These are phyloP conservation scores for Globisporangium ultimum DNA, from an alignment of 352 stramenopile genomes.

Conservation along the genomic window DNA sequence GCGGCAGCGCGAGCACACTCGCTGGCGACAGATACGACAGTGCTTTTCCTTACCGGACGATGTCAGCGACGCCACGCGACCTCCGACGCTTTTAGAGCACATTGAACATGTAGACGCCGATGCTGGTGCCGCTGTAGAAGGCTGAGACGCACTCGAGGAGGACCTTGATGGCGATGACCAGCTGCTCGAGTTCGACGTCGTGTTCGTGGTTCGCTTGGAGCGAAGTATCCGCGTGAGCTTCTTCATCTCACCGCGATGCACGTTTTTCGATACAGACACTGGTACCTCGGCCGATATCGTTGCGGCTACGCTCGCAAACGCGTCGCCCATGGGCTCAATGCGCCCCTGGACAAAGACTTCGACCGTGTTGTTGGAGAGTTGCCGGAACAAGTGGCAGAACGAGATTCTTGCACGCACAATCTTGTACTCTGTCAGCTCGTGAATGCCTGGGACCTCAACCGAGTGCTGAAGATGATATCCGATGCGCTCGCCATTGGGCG, in stretches of 20 bases:
- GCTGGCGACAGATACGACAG: no score
- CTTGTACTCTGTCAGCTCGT: conserved; percentile 20
- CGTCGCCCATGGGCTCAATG: conserved; percentile 4
- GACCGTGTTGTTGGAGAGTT: conserved; percentile 28
- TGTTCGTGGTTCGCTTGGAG: no score
- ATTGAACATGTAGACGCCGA: no score
- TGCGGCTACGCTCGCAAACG: background rate
- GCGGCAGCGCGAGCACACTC: no score
- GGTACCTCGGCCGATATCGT: background rate
- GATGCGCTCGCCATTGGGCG: conserved; percentile 14
- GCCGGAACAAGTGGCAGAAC: conserved; percentile 42
- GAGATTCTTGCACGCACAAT: conserved; percentile 53
- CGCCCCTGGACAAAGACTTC: conserved; percentile 34
- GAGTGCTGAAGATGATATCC: conserved; percentile 17
- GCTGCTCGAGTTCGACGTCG: no score
- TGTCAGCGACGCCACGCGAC: no score
- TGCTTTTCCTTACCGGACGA: no score
- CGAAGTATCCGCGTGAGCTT: no score
- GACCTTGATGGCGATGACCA: no score
- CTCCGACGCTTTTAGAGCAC: no score
- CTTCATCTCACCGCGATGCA: conserved; percentile 8
- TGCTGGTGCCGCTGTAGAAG: no score
- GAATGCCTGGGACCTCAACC: conserved; percentile 2
- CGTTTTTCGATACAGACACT: conserved; percentile 6
- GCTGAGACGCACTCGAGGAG: no score